Base-by-base conservation (phyloP, 139 green algal species). In the Dunaliella primolecta region DNA sequence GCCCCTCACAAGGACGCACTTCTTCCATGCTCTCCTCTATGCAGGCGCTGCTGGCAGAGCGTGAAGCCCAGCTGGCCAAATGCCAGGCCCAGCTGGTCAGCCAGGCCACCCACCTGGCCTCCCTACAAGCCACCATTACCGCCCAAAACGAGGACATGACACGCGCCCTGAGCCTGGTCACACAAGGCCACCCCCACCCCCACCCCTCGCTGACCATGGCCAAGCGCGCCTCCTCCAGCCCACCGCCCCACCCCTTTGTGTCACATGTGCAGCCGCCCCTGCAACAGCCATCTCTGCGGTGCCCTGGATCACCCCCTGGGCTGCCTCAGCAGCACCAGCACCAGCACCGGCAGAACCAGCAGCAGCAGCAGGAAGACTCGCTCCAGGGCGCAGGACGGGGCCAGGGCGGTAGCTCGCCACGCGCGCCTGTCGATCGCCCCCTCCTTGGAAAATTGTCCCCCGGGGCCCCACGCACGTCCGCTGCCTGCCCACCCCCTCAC, bases 51-150 rank as follows among this genome's bases (percentile, higher is more conserved):
- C 46, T 64, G 7, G 46, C 46, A 64, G 46, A 64, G 46, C 46
- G 46, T 25, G 46, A 80, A n/a, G 75, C 30, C 29, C 75, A 80
- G 30, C 75, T 80, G 75, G 29, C 32, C 1, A n/a, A 80, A 11
- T 23, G 75, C 29, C n/a, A 80, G 7, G 7, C n/a, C 2, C 75
- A 80, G 75, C n/a, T 36, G 29, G 75, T 30, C 21, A 33, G 33
- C 75, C 75, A 80, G 30, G 75, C 75, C n/a, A 36, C n/a, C 30
- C 32, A 80, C n/a, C 75, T 80, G n/a, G 75, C 75, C 7, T 32
- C 75, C 27, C 75, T 80, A 2, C 75, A 80, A n/a, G 29, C 75
- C 29, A 32, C n/a, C 75, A 80, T 80, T 15, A 15, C 46, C 15
- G 46, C 46, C 7, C 46, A 64, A 15, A 64, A 64, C 46, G 46